A percentile compares a stretch with the other conserved stretches of the same genome.
phyloP scores from a whole-genome alignment of 2,329 filamentous ascomycete species.

The Emmonsiellopsis sp. region DNA sequence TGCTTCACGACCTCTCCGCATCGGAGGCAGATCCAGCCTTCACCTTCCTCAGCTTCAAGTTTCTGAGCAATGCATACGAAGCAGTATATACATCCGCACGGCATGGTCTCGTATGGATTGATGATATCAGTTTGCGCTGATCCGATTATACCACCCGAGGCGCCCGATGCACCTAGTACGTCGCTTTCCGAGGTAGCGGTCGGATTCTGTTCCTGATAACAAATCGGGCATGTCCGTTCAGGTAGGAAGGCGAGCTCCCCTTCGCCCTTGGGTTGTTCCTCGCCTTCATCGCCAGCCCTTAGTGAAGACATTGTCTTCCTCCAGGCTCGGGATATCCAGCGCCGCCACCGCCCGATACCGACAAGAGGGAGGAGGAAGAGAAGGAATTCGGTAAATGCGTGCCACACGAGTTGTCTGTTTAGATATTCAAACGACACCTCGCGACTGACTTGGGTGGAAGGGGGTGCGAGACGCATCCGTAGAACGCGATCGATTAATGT shows the following conservation, averaged over 20 bases:
- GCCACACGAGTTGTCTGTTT: conserved; percentile 96
- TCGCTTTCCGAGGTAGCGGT: conserved; percentile 62
- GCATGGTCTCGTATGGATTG: conserved; percentile 85
- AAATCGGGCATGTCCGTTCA: conserved; percentile 91
- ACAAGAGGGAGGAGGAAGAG: conserved; percentile 95
- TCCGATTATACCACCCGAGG: conserved; percentile 69
- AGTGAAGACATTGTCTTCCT: conserved; percentile 63
- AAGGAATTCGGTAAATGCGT: conserved; percentile 99
- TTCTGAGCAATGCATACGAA: conserved; percentile 89
- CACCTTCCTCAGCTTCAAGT: conserved; percentile 84
- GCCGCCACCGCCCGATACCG: conserved; percentile 83
- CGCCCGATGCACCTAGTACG: conserved; percentile 53
- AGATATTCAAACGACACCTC: conserved; percentile 97
- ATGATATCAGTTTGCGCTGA: conserved; percentile 89
- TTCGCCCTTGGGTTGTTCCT: conserved; percentile 42
- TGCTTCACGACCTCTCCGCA: conserved; percentile 77
- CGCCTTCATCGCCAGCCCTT: conserved; percentile 39
- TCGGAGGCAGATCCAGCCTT: conserved; percentile 84
- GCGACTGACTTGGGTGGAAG: conserved; percentile 72
- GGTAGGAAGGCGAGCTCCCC: conserved; percentile 81
- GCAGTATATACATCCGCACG: conserved; percentile 89
- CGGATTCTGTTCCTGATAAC: conserved; percentile 86
- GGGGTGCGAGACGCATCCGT: conserved; percentile 73
- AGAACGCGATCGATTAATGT: conserved; percentile 81
- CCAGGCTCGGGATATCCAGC: conserved; percentile 84